phyloP scores from a whole-genome alignment of 2,329 filamentous ascomycete genomes.

The Ascochyta koolunga region DNA sequence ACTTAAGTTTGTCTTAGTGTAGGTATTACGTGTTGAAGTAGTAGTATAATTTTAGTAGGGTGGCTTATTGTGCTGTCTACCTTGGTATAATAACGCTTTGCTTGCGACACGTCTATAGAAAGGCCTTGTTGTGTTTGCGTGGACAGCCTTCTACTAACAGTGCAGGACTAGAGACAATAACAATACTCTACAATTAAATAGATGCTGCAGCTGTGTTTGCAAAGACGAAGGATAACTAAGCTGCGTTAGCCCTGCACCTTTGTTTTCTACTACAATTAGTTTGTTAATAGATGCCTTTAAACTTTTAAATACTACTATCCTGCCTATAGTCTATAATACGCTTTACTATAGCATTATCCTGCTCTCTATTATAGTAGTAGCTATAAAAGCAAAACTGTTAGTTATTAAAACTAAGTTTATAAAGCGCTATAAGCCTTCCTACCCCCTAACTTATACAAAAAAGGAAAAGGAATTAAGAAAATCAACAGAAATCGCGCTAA shows the following conservation, averaged over 20 bases:
- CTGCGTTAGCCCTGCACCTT: neutral
- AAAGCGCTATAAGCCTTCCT: neutral
- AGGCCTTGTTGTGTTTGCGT: too few relatives aligned
- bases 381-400: neutral
- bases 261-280: neutral
- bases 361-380: neutral
- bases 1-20: neutral
- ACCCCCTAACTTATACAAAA: neutral
- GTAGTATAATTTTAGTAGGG: neutral
- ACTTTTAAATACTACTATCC: neutral
- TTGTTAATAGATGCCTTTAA: neutral
- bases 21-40: neutral
- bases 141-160: too few relatives aligned
- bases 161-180: too few relatives aligned
- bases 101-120: too few relatives aligned
- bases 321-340: neutral
- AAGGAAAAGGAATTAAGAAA: conserved; percentile 13
- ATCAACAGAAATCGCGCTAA: conserved; percentile 8
- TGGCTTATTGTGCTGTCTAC: neutral
- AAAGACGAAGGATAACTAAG: too few relatives aligned
- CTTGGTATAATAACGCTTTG: neutral
- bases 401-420: neutral
- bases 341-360: neutral
- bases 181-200: too few relatives aligned
- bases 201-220: too few relatives aligned